Evolutionary conservation across 345 rosid genomes (phyloP).

Genomic region (Eucalyptus urophylla): DNA sequence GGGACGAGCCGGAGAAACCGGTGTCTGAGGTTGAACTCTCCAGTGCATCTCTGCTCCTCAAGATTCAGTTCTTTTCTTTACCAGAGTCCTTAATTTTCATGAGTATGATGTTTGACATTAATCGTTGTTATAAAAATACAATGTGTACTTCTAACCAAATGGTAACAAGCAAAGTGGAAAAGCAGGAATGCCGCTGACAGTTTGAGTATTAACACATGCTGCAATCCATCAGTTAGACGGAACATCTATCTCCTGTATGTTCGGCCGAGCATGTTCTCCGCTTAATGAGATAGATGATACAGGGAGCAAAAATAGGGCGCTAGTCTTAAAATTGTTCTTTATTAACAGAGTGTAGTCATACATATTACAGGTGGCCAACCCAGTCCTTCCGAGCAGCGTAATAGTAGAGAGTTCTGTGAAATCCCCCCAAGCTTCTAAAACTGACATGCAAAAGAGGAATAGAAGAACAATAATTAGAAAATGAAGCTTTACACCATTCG

Average conservation of each 20-base stretch:
- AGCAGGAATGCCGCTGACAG: background rate
- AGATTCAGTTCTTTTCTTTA: background rate
- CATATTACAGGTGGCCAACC: background rate
- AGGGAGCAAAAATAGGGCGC: background rate
- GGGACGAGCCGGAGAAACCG: conserved; percentile 11
- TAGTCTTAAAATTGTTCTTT: background rate
- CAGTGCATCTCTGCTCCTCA: background rate
- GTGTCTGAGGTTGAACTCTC: conserved; percentile 9
- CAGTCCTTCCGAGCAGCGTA: background rate
- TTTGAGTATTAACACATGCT: background rate
- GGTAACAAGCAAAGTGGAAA: background rate
- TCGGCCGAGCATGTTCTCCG: background rate
- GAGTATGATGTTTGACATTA: background rate
- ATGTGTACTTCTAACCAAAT: background rate
- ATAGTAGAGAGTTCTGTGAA: background rate
- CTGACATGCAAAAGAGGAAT: background rate
- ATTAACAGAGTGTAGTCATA: background rate
- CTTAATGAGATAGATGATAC: background rate
- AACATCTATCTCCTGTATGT: background rate
- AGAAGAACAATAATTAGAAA: background rate
- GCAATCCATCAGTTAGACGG: background rate
- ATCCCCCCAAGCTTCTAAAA: background rate
- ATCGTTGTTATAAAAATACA: background rate
- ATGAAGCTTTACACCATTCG: conserved; percentile 14
- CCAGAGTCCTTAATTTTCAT: background rate